Conservation (phyloP, 1,284 basidiomycete genomes). For the Papiliotrema flavescens region DNA sequence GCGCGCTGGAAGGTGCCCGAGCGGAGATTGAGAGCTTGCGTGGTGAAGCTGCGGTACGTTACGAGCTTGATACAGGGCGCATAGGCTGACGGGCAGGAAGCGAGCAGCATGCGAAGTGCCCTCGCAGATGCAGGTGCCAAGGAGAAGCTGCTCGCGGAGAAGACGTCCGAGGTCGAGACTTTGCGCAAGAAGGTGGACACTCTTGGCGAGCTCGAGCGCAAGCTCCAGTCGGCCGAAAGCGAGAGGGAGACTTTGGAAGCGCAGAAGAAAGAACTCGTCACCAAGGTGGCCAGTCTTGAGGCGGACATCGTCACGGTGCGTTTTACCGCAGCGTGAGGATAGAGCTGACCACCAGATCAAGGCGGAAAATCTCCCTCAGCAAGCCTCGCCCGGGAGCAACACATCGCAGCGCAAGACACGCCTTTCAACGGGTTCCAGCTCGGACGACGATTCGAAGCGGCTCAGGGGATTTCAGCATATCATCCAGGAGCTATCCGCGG, state of each 20-base stretch:
- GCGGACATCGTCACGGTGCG: conserved; percentile 30
- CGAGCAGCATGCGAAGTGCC: conserved; percentile 46
- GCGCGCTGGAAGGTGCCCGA: conserved; percentile 82
- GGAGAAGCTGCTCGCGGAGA: conserved; percentile 27
- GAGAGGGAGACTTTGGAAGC: conserved; percentile 14
- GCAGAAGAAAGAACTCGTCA: conserved; percentile 18
- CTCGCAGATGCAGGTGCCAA: conserved; percentile 28
- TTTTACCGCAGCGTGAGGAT: neutral
- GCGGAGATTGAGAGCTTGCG: conserved; percentile 84
- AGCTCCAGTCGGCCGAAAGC: conserved; percentile 10
- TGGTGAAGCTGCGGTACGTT: conserved; percentile 64
- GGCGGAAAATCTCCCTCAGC: neutral
- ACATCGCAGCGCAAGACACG: conserved; percentile 5
- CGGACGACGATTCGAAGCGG: conserved; percentile 39
- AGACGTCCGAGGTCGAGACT: conserved; percentile 29
- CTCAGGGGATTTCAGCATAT: conserved; percentile 59
- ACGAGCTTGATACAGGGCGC: neutral
- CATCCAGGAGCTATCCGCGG: conserved; percentile 79
- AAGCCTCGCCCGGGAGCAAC: neutral
- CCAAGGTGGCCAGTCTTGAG: conserved; percentile 29
- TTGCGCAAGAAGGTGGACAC: conserved; percentile 16
- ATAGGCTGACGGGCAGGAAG: conserved; percentile 38
- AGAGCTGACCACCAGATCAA: conserved; percentile 17
- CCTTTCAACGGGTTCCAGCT: conserved; percentile 15
- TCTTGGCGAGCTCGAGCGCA: conserved; percentile 11